Evolutionary conservation across 2,329 filamentous ascomycete genomes (phyloP), one percentile per base, ranked within the genome.

Genomic region (Fusarium transvaalense): DNA sequence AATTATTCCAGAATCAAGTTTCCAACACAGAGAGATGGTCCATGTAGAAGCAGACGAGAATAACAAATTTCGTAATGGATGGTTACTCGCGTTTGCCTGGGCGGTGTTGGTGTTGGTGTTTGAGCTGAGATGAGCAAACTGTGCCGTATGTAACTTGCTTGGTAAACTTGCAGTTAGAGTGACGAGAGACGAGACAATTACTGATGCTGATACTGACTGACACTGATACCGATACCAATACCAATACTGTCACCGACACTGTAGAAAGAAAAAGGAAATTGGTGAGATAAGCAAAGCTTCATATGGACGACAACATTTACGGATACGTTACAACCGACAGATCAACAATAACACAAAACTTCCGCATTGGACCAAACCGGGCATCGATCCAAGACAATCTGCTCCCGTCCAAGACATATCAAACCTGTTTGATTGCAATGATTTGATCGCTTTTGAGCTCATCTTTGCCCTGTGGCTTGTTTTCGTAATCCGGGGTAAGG

Each of bases 401-500:
- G 64, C 58, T 64, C 53, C 23, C 64, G 39, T 68, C 59, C 59
- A 67, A 64, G 64, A 68, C 63, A 67, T 47, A 29, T 47, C 39
- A 68, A 66, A 55, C 53, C 53, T 70, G 67, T 41, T 54, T 61
- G 27, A 31, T 38, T 19, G 46, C 38, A 29, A 38, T 55, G 50
- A 43, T 61, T 51, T 61, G 53, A 39, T 58, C 38, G 34, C 46
- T 61, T 39, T 65, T 54, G 55, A 56, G 59, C 61, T 50, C 43
- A 31, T 54, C 35, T 14, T 35, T 34, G 54, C 34, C 43, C 55
- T 66, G 62, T 56, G 56, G 50, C 56, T 66, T 51, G 47, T 51
- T 66, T 59, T 62, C 39, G 64, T 68, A 68, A 68, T 68, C 64
- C 29, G 64, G 63, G 64, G 57, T 64, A 60, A 51, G n/a, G 34